Evolutionary conservation across 352 stramenopile species (phyloP).

Genomic region (Pythium sp.): DNA sequence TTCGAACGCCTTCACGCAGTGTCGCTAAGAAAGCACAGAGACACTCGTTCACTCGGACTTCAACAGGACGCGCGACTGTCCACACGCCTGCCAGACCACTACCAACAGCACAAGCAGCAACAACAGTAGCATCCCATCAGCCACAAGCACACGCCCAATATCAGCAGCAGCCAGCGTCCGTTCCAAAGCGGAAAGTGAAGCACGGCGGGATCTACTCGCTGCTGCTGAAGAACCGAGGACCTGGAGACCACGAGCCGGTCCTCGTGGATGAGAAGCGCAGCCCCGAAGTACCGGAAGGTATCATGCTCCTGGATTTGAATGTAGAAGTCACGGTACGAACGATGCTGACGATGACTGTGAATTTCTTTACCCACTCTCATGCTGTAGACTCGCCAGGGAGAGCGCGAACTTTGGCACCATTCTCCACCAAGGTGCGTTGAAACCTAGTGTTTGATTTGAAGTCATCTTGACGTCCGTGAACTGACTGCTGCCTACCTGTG

Average conservation of each 20-base stretch:
- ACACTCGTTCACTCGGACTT: background rate
- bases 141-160: background rate
- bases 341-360: too few species aligned
- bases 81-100: background rate
- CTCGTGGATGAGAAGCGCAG: constrained; percentile 43
- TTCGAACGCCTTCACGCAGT: constrained; percentile 7
- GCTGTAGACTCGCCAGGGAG: background rate
- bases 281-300: constrained; percentile 22
- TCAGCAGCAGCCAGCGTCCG: constrained; percentile 14
- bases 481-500: background rate
- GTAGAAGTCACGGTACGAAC: too few species aligned
- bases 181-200: constrained; percentile 51
- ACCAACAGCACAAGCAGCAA: background rate
- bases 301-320: too few species aligned
- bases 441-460: too few species aligned
- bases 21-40: constrained; percentile 9
- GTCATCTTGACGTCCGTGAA: too few species aligned
- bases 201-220: constrained; percentile 81
- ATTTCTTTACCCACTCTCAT: background rate
- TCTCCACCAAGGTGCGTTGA: background rate
- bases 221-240: constrained; percentile 56
- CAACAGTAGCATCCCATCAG: constrained; percentile 1
- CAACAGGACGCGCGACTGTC: constrained; percentile 4
- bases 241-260: constrained; percentile 41
- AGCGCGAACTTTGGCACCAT: background rate